Evolutionary conservation across 148 eudicot species (phyloP), one percentile per base, ranked within the genome.

Genomic region (Rhododendron mucronatum): DNA sequence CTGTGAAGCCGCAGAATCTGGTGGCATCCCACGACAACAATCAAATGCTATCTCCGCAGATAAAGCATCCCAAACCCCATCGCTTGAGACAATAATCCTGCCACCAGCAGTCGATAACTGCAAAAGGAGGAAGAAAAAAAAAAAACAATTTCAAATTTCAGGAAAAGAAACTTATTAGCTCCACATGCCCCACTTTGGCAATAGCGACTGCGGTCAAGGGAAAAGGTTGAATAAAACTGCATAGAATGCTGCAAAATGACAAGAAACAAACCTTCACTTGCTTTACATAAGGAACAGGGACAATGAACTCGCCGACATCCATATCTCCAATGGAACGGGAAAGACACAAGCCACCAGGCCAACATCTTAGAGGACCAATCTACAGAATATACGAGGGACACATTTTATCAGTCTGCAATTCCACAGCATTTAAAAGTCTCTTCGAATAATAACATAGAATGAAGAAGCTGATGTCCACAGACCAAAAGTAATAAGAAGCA

Each of bases 301-400:
- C 98, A 76, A 97, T 97, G 90, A 90, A 97, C 89, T 97, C 99
- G 85, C 99, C 99, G 85, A 97, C 98, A 91, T 97, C 99, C 93
- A 93, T 91, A 91, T 97, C 99, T 83, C 99, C 99, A 86, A 97
- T 91, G 28, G 99, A 97, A 63, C 99, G 93, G 23, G 99, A 95
- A 55, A 97, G 95, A 84, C 99, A 97, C 92, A 97, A 91, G 78
- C 99, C 99, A 90, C 99, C 99, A 77, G 99, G 99, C 99, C 99
- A 97, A 94, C 99, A 97, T 94, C 99, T 94, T 89, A 97, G 86
- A 26, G 99, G 99, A 86, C 99, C 99, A 92, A 97, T 91, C 99
- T 97, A 89, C 85, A 88, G 47, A 84, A 75, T 55, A 35, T 30
- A 86, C 71, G 48, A 61, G 71, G 65, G 30, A 86, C 59, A 78